Conservation (phyloP, 176 grass and related monocot genomes). For the Oropetium thomaeum region DNA sequence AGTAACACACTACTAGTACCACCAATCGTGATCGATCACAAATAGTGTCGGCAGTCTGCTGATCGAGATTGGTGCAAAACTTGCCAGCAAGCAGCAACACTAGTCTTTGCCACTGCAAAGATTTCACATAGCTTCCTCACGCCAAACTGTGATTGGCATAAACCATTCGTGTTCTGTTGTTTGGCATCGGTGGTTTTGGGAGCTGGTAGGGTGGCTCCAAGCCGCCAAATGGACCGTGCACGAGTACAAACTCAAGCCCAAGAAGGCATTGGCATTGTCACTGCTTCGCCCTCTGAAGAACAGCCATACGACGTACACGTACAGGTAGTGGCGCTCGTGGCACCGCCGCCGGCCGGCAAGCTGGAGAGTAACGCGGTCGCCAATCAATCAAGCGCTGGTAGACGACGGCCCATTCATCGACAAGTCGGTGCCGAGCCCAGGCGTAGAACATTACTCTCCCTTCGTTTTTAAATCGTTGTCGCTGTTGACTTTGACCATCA, state of each 20-base stretch:
- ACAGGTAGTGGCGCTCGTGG: not conserved
- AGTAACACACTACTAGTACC: no score
- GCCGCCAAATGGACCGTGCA: not conserved
- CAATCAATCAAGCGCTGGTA: conserved; percentile 2
- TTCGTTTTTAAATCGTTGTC: no score
- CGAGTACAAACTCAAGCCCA: not conserved
- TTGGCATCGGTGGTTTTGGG: no score
- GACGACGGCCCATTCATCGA: not conserved
- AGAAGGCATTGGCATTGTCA: not conserved
- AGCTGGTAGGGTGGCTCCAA: not conserved
- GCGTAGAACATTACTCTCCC: conserved; percentile 30
- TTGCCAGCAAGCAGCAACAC: no score
- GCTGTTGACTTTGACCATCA: no score
- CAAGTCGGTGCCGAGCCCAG: conserved; percentile 36
- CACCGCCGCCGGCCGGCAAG: not conserved
- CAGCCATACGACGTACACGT: not conserved
- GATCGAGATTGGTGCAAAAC: no score
- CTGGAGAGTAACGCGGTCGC: not conserved
- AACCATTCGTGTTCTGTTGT: no score
- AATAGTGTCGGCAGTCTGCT: no score
- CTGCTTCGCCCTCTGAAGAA: not conserved
- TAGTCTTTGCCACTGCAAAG: no score
- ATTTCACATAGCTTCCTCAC: no score
- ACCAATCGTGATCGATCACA: no score
- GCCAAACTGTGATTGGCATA: no score